phyloP scores from a whole-genome alignment of 2,329 filamentous ascomycete genomes.

The Corinectria fuckeliana region DNA sequence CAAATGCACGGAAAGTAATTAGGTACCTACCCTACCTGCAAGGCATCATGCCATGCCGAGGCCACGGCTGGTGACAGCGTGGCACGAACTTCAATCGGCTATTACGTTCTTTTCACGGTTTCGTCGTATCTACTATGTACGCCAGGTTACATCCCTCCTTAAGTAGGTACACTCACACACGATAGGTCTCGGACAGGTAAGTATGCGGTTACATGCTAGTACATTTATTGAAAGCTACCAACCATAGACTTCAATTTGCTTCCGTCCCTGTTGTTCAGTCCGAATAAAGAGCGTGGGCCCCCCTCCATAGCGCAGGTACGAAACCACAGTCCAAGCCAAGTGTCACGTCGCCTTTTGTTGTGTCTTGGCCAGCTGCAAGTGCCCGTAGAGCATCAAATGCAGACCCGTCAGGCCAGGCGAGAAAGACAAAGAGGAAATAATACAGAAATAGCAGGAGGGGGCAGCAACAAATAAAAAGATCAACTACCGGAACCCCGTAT shows the following conservation, averaged over 20 bases:
- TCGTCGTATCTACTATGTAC: no score
- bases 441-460: constrained; percentile 32
- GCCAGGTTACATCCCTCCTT: no score
- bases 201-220: not conserved
- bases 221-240: constrained; percentile 16
- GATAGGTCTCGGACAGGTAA: not conserved
- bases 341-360: constrained; percentile 11
- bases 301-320: constrained; percentile 26
- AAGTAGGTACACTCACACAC: not conserved
- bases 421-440: constrained; percentile 34
- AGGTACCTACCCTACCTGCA: no score
- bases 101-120: not conserved
- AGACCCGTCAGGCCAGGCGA: constrained; percentile 12
- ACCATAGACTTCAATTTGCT: constrained; percentile 30
- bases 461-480: constrained; percentile 26
- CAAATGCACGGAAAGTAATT: not conserved
- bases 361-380: constrained; percentile 11
- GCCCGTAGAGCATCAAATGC: constrained; percentile 5
- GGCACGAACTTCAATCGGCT: not conserved
- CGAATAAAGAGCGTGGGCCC: constrained; percentile 36
- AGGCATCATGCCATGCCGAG: not conserved
- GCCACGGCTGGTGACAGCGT: not conserved
- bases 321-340: constrained; percentile 19
- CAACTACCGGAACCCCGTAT: constrained; percentile 32
- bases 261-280: constrained; percentile 32